These are phyloP conservation scores for Aspergillus aculeatus DNA, from an alignment of 2,329 filamentous ascomycete genomes.

Conservation along the genomic window DNA sequence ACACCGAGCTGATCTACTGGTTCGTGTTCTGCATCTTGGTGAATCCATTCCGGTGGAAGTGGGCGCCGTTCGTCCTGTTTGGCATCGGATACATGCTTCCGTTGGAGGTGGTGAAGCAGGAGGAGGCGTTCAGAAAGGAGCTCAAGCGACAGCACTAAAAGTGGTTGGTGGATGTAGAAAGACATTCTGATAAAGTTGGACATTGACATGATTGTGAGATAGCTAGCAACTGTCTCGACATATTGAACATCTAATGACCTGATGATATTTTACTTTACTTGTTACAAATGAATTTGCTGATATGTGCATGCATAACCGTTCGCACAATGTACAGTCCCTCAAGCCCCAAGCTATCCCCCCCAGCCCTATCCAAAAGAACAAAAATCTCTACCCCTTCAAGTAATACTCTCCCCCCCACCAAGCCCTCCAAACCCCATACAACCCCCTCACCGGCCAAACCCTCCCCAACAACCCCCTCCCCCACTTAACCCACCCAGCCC, in stretches of 20 bases:
- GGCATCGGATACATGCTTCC: constrained; percentile 69
- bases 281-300: no score
- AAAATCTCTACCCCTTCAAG: constrained; percentile 5
- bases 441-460: constrained; percentile 25
- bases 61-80: constrained; percentile 79
- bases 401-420: constrained; percentile 27
- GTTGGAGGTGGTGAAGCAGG: constrained; percentile 62
- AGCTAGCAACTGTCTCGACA: not conserved
- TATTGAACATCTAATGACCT: no score
- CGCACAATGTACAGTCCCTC: no score
- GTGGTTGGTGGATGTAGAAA: not conserved
- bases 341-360: no score
- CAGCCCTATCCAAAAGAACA: not conserved
- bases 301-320: no score
- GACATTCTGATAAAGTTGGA: not conserved
- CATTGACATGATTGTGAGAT: not conserved
- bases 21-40: constrained; percentile 74
- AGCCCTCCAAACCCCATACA: constrained; percentile 27
- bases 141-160: constrained; percentile 27
- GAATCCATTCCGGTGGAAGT: constrained; percentile 89
- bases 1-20: constrained; percentile 82
- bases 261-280: no score
- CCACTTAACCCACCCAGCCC: constrained; percentile 17
- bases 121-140: constrained; percentile 49
- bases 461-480: constrained; percentile 14